These are phyloP conservation scores for Thamnidium elegans DNA, from an alignment of 192 early-diverging fungal genomes.

Conservation along the genomic window DNA sequence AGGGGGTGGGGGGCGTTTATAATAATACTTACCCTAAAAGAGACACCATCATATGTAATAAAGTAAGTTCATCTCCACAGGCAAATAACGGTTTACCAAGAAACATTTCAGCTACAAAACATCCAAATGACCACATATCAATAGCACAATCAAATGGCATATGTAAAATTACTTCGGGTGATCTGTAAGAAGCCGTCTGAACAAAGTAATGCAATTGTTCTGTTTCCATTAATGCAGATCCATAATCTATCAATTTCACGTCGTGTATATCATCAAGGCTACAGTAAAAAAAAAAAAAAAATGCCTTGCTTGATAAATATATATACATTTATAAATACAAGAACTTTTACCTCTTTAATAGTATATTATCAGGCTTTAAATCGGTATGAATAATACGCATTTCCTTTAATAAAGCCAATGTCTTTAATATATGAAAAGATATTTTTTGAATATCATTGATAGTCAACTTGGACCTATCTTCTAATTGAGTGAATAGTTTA, in stretches of 20 bases:
- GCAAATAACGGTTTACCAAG: constrained; percentile 93
- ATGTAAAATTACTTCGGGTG: constrained; percentile 93
- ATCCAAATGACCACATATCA: constrained; percentile 99
- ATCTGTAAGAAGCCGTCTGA: constrained; percentile 94
- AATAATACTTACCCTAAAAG: constrained; percentile 66
- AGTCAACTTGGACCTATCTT: constrained; percentile 89
- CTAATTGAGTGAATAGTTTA: constrained; percentile 84
- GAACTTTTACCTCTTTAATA: constrained; percentile 71
- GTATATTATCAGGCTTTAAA: constrained; percentile 96
- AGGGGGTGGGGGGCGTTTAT: not conserved
- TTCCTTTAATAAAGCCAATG: constrained; percentile 76
- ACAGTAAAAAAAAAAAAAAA: not conserved
- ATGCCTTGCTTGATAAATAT: constrained; percentile 44
- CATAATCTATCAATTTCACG: constrained; percentile 98
- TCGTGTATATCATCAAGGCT: constrained; percentile 84
- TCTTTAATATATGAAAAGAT: constrained; percentile 85
- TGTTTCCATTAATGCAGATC: constrained; percentile 89
- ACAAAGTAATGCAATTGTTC: constrained; percentile 91
- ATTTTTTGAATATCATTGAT: constrained; percentile 89
- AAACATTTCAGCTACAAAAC: constrained; percentile 94
- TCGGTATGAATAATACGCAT: constrained; percentile 95
- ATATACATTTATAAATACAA: not conserved
- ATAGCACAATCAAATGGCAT: constrained; percentile 89
- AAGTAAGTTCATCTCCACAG: constrained; percentile 90
- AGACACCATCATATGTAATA: constrained; percentile 87